Evolutionary conservation across 2,329 filamentous ascomycete genomes (phyloP), one percentile per base, ranked within the genome.

Genomic region (Ascochyta koolunga): DNA sequence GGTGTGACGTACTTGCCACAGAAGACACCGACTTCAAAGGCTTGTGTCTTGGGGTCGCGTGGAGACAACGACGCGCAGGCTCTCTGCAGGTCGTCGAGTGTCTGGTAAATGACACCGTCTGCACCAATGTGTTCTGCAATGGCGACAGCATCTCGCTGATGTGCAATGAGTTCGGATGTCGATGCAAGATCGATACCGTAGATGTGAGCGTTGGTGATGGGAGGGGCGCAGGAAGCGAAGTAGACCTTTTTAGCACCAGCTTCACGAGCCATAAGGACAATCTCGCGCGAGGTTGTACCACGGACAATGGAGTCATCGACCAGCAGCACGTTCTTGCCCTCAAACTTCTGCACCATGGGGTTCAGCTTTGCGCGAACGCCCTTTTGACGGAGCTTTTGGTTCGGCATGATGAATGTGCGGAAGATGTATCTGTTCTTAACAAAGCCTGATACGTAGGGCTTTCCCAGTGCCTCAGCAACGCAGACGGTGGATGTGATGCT

Each of bases 1-100:
- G 86, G 86, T 0, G 93, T 97, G 57, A 90, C 82, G 75, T 97
- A 97, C 60, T 87, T 86, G 39, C 93, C 93, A 69, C 87, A 91
- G 78, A 98, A 97, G 8, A 97, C 93, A 48, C 93, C 93, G 2
- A 96, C 87, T 71, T 98, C 93, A 62, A 97, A 97, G 50, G 88
- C 80, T 59, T 83, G 79, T 8, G 80, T 80, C 65, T 84, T 72
- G 29, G 79, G 77, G 56, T 83, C 76, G 50, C 83, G 78, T 44
- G 86, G 82, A 56, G 86, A 87, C 4, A 90, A 83, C 62, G 91
- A 87, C 1, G 86, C 83, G 69, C 93, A 97, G 0, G 92, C 86
- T 25, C 82, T 85, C 69, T 89, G 88, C n/a, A 98, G 80, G 66
- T 96, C 93, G 1, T 86, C 82, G 1, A 98, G 83, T 15, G 82